Evolutionary conservation across 2,329 filamentous ascomycete species (phyloP).

Genomic region (Lachnellula willkommii): DNA sequence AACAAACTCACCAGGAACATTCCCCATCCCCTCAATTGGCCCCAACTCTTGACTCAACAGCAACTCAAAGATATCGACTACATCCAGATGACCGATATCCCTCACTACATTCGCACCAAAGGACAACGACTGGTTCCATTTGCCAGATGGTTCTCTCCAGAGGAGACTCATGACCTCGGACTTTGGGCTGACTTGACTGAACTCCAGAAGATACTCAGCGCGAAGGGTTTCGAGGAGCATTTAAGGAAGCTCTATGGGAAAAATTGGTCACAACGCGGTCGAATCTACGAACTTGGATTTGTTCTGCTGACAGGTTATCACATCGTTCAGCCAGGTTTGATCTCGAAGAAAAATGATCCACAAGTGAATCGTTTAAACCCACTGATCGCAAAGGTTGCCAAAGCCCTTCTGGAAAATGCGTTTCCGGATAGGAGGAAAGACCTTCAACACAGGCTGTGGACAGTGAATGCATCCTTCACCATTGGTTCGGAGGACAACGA

Average conservation of each 20-base stretch:
- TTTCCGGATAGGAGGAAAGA: neutral
- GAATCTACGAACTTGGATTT: neutral
- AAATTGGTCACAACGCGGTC: neutral
- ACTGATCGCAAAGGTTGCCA: neutral
- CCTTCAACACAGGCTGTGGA: neutral
- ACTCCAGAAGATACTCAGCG: neutral
- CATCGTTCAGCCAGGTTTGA: neutral
- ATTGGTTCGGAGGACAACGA: slow-evolving; percentile 7
- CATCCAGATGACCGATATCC: neutral
- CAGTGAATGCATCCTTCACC: slow-evolving; percentile 2
- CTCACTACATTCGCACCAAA: neutral
- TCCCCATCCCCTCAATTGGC: neutral
- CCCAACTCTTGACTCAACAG: neutral
- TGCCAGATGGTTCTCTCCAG: neutral
- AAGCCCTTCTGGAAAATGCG: neutral
- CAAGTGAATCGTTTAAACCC: neutral
- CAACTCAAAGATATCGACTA: neutral
- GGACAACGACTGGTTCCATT: neutral
- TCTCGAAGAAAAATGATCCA: neutral
- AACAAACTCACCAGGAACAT: neutral
- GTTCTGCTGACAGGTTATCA: neutral
- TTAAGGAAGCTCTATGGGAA: neutral
- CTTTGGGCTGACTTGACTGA: neutral
- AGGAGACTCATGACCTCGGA: neutral
- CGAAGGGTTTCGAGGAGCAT: neutral